Percentiles rank a stretch among this genome's conserved stretches.
phyloP scores from a whole-genome alignment of 768 basidiomycete genomes.

The Tulasnella sp. region DNA sequence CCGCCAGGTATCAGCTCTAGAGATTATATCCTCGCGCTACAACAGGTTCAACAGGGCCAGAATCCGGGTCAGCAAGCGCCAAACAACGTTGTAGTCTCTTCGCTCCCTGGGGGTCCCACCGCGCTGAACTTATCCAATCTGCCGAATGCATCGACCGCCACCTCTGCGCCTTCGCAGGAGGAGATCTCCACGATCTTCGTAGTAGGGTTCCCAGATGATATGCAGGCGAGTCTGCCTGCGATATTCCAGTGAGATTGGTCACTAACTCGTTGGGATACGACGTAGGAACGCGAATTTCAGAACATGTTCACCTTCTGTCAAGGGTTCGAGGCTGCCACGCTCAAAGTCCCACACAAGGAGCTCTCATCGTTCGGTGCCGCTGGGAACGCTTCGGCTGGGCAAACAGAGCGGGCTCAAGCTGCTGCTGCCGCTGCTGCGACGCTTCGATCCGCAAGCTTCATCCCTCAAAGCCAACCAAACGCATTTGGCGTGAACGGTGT shows the following conservation, averaged over 20 bases:
- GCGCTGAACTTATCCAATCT: conserved; percentile 5
- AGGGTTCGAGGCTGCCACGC: conserved; percentile 93
- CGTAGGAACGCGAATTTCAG: conserved; percentile 94
- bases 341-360: conserved; percentile 94
- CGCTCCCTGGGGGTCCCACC: not conserved
- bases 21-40: conserved; percentile 13
- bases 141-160: conserved; percentile 39
- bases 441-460: conserved; percentile 29
- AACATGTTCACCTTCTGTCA: conserved; percentile 97
- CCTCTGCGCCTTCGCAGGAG: conserved; percentile 44
- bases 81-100: conserved; percentile 20
- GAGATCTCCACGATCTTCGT: conserved; percentile 97
- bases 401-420: conserved; percentile 17
- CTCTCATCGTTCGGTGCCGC: conserved; percentile 54
- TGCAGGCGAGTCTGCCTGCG: conserved; percentile 54
- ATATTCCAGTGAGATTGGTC: not conserved
- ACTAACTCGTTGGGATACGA: conserved; percentile 18
- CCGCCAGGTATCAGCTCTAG: conserved; percentile 1
- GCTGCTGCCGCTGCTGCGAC: conserved; percentile 21
- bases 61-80: conserved; percentile 20
- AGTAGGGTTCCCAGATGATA: conserved; percentile 97
- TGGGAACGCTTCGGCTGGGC: conserved; percentile 2
- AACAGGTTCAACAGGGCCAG: conserved; percentile 21
- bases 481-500: conserved; percentile 28
- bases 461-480: not conserved